Percentiles rank a stretch among this genome's conserved stretches.
Conservation (phyloP, 2,329 filamentous ascomycete genomes). For the Erysiphe pulchra region DNA sequence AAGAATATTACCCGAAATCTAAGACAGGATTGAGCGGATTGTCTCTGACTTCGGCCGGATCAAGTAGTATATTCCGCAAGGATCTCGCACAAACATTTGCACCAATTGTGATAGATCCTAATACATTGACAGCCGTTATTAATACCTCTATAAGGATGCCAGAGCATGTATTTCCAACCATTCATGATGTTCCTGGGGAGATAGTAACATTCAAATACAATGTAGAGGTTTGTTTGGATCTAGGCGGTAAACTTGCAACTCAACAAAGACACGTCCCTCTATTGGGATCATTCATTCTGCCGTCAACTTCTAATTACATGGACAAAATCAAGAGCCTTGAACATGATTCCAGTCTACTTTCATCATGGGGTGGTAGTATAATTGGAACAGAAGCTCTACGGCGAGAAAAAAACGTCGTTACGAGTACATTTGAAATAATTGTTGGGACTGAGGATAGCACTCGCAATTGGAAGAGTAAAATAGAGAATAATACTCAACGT, state of each 20-base stretch:
- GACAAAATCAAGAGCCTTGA: slow-evolving; percentile 10
- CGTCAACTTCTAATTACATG: slow-evolving; percentile 5
- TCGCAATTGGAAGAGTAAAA: slow-evolving; percentile 10
- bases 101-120: slow-evolving; percentile 68
- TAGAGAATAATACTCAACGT: slow-evolving; percentile 2
- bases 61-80: slow-evolving; percentile 83
- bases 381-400: slow-evolving; percentile 69
- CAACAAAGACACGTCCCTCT: slow-evolving; percentile 21
- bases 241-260: slow-evolving; percentile 64
- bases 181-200: slow-evolving; percentile 63
- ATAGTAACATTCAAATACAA: slow-evolving; percentile 94
- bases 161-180: slow-evolving; percentile 78
- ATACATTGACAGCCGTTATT: slow-evolving; percentile 50
- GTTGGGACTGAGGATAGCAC: slow-evolving; percentile 62
- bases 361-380: slow-evolving; percentile 39
- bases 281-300: slow-evolving; percentile 9
- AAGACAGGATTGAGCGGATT: slow-evolving; percentile 67
- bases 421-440: slow-evolving; percentile 61
- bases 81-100: slow-evolving; percentile 75
- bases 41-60: slow-evolving; percentile 63
- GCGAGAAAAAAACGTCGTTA: slow-evolving; percentile 78
- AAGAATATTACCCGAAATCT: slow-evolving; percentile 68
- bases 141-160: slow-evolving; percentile 68
- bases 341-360: slow-evolving; percentile 20
- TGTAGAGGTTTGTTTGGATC: slow-evolving; percentile 74